phyloP scores from a whole-genome alignment of 805 yeast species.

The Ogataea glucozyma region DNA sequence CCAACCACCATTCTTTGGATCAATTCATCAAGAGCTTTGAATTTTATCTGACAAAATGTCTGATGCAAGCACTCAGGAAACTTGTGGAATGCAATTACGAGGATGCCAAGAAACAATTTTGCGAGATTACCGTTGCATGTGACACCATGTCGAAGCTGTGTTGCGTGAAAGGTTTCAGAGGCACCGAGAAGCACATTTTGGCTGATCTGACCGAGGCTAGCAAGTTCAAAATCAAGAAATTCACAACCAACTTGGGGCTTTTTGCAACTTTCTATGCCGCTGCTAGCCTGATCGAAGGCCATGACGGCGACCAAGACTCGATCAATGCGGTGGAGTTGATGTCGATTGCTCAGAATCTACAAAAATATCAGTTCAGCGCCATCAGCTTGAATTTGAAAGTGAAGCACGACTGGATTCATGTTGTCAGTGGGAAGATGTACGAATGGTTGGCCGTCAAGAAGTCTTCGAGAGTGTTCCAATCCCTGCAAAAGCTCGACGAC shows the following conservation, averaged over 20 bases:
- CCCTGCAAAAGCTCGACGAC: conserved; percentile 14
- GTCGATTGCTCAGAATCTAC: conserved; percentile 13
- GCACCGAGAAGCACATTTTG: conserved; percentile 12
- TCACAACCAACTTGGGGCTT: conserved; percentile 13
- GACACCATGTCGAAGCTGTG: conserved; percentile 15
- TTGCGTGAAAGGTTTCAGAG: conserved; percentile 15
- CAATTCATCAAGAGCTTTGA: conserved; percentile 14
- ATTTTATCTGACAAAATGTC: conserved; percentile 9
- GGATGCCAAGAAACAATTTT: conserved; percentile 4
- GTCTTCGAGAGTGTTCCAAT: conserved; percentile 6
- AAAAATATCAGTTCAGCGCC: conserved; percentile 15
- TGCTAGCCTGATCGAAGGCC: conserved; percentile 4
- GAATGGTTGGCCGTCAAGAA: conserved; percentile 18
- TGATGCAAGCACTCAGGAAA: conserved; percentile 11
- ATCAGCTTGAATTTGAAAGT: conserved; percentile 7
- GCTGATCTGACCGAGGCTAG: conserved; percentile 6
- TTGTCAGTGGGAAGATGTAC: conserved; percentile 17
- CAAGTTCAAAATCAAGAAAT: conserved; percentile 5
- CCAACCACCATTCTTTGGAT: conserved; percentile 5
- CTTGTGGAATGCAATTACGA: conserved; percentile 11
- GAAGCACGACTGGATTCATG: conserved; percentile 20
- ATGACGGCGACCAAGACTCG: conserved; percentile 4
- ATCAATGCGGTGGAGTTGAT: conserved; percentile 11
- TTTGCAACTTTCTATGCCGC: conserved; percentile 14
- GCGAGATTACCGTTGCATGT: conserved; percentile 10